These are phyloP conservation scores for Phytophthora ohioensis DNA, from an alignment of 352 stramenopile genomes.

Conservation along the genomic window DNA sequence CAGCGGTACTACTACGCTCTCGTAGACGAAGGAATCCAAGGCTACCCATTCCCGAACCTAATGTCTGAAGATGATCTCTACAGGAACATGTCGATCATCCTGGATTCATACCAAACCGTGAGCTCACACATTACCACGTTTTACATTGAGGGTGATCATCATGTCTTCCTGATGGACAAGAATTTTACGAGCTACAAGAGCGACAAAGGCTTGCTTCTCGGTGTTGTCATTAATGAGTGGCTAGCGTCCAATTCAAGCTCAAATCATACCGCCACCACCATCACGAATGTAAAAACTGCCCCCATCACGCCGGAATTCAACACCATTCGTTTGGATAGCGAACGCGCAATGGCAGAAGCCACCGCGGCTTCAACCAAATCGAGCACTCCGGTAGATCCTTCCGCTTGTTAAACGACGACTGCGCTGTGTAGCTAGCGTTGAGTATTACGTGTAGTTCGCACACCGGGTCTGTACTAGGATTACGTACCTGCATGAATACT, in stretches of 20 bases:
- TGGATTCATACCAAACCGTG: slow-evolving; percentile 37
- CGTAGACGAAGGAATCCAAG: slow-evolving; percentile 51
- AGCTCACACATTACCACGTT: slow-evolving; percentile 33
- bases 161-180: slow-evolving; percentile 31
- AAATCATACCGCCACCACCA: too few species aligned
- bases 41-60: slow-evolving; percentile 55
- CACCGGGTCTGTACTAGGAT: too few species aligned
- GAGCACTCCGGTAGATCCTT: too few species aligned
- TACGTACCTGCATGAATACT: too few species aligned
- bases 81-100: slow-evolving; percentile 48
- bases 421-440: too few species aligned
- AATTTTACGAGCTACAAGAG: slow-evolving; percentile 38
- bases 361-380: too few species aligned
- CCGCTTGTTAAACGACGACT: too few species aligned
- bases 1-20: slow-evolving; percentile 70
- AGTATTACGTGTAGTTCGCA: too few species aligned
- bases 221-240: slow-evolving; percentile 37
- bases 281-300: too few species aligned
- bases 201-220: slow-evolving; percentile 28
- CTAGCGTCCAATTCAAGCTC: slow-evolving; percentile 25
- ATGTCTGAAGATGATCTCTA: slow-evolving; percentile 61
- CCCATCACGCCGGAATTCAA: too few species aligned
- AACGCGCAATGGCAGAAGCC: too few species aligned
- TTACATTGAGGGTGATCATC: slow-evolving; percentile 33
- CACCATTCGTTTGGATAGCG: neutral